These are phyloP conservation scores for Artemisia argyi DNA, from an alignment of 129 eudicot genomes.

Conservation along the genomic window DNA sequence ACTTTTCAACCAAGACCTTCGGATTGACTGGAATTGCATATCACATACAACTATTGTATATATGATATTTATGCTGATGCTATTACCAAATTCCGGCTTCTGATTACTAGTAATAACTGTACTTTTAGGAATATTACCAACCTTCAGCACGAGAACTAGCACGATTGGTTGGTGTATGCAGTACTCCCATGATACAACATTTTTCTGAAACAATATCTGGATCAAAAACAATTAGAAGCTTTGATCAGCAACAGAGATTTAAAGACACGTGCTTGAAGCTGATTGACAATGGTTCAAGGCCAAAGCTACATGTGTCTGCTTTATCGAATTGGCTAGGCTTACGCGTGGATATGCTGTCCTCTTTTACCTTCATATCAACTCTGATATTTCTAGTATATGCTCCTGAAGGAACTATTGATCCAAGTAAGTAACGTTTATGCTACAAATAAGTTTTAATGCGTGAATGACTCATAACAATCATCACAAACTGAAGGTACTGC, in stretches of 20 bases:
- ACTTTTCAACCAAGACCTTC: neutral
- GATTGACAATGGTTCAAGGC: constrained; percentile 64
- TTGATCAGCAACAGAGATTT: constrained; percentile 70
- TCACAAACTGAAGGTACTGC: constrained; percentile 51
- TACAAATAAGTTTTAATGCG: neutral
- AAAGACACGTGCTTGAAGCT: constrained; percentile 56
- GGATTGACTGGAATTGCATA: neutral
- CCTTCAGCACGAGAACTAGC: constrained; percentile 92
- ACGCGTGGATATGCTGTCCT: constrained; percentile 65
- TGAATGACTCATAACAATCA: neutral
- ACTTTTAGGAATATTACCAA: constrained; percentile 71
- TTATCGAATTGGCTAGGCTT: constrained; percentile 76
- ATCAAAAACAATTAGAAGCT: constrained; percentile 85
- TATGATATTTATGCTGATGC: constrained; percentile 1
- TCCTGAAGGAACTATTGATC: constrained; percentile 70
- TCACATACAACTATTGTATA: neutral
- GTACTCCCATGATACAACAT: constrained; percentile 96
- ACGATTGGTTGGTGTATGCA: constrained; percentile 71
- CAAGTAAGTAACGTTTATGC: constrained; percentile 47
- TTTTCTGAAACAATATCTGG: constrained; percentile 94
- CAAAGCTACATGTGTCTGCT: constrained; percentile 61
- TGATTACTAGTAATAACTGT: constrained; percentile 4
- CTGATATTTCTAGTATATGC: constrained; percentile 62
- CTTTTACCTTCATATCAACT: constrained; percentile 56
- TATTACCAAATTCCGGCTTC: neutral